A percentile compares a stretch with the other conserved stretches of the same genome.
These are phyloP conservation scores for Dentipellis fragilis DNA, from an alignment of 768 basidiomycete species.

Conservation along the genomic window DNA sequence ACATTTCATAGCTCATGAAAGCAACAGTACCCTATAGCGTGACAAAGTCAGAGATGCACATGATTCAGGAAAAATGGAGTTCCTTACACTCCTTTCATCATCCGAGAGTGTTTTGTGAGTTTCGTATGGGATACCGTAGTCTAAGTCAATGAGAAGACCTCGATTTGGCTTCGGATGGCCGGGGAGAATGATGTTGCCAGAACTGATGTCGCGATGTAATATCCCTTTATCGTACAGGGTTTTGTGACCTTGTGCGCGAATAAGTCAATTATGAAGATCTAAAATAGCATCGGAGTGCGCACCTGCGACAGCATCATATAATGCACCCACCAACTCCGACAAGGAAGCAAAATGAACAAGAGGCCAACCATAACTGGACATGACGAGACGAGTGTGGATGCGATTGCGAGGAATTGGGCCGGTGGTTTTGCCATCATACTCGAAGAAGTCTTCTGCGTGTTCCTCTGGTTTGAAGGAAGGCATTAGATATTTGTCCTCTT, in stretches of 20 bases:
- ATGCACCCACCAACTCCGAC: neutral
- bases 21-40: neutral
- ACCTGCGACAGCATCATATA: neutral
- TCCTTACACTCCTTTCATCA: neutral
- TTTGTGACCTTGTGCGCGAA: neutral
- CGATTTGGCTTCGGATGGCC: neutral
- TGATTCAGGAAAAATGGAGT: too few species aligned
- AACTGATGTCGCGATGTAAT: constrained; percentile 4
- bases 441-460: too few species aligned
- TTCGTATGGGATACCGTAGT: neutral
- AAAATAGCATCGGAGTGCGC: neutral
- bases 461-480: too few species aligned
- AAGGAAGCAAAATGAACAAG: neutral
- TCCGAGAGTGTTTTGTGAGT: neutral
- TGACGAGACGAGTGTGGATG: neutral
- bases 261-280: neutral
- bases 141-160: neutral
- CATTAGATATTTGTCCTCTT: too few species aligned
- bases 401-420: neutral
- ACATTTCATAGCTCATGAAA: neutral
- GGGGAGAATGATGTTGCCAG: neutral
- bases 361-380: neutral
- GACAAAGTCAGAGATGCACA: neutral
- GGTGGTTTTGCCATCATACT: too few species aligned
- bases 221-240: neutral